Evolutionary conservation across 169 alveolate species (phyloP).

Genomic region (Plasmodium reichenowi): DNA sequence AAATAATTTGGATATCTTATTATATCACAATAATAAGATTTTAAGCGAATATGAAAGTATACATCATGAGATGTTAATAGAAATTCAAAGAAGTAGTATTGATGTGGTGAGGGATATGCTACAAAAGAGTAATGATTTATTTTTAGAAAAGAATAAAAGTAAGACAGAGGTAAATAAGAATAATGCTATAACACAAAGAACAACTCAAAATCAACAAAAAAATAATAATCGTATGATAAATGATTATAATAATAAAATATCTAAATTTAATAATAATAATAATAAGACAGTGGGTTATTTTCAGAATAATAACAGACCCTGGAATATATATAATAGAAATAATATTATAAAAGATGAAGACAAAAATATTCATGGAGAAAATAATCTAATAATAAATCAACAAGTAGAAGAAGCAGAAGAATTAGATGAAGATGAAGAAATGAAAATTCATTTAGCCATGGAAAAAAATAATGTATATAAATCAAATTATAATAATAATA

Average conservation of each 20-base stretch:
- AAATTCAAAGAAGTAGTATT: slow-evolving; percentile 56
- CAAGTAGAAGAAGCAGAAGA: slow-evolving; percentile 44
- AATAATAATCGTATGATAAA: background rate
- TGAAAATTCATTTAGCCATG: slow-evolving; percentile 59
- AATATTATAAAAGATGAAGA: background rate
- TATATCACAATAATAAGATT: slow-evolving; percentile 55
- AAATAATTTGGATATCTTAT: slow-evolving; percentile 45
- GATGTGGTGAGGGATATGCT: slow-evolving; percentile 25
- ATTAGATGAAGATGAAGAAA: slow-evolving; percentile 58
- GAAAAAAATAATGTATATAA: slow-evolving; percentile 40
- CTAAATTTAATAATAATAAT: background rate
- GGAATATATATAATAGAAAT: slow-evolving; percentile 74
- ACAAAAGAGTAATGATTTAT: slow-evolving; percentile 33
- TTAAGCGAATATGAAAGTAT: slow-evolving; percentile 74
- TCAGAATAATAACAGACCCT: slow-evolving; percentile 23
- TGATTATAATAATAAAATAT: background rate
- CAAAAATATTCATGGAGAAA: too few species aligned
- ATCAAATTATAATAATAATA: slow-evolving; percentile 8
- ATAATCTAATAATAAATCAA: too few species aligned
- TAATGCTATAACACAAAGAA: background rate
- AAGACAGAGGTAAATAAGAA: slow-evolving; percentile 7
- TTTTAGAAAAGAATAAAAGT: slow-evolving; percentile 52
- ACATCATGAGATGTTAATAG: slow-evolving; percentile 53
- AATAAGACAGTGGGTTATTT: background rate
- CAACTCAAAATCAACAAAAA: background rate